Base-by-base conservation (phyloP, 2,329 filamentous ascomycete genomes). In the Beauveria rudraprayagi region DNA sequence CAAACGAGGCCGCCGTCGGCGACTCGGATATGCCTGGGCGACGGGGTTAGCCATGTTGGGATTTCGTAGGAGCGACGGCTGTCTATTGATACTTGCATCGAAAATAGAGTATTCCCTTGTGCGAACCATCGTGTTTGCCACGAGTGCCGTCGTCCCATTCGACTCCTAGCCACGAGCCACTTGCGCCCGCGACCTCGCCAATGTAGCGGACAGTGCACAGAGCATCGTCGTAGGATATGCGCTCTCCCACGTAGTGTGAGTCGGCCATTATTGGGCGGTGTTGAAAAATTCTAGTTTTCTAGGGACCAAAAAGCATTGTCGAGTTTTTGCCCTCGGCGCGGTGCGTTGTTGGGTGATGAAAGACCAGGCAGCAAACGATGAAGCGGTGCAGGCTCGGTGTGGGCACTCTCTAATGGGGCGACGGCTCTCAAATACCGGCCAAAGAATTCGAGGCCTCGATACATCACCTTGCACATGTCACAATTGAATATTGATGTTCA, bases 101-200 rank as follows among this genome's bases (percentile, higher is more conserved):
- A 69, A 97, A 97, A 71, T 97, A 96, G 64, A 83, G 85, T 64
- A 83, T 79, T 63, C 89, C 91, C 65, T 89, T 86, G 74, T 95
- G 86, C 63, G 88, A 86, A 62, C 94, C 94, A 69, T 93, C 84
- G 75, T 99, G 92, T 78, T 97, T 97, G 63, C 94, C 94, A 68
- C 92, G 83, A 43, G 80, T 81, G 61, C 86, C 78, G 72, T 97
- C 90, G 75, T 97, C 93, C 94, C 94, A 99, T 81, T 99, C 94
- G 53, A 97, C 91, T 52, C 94, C 94, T 40, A 97, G 82, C 92
- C 93, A 97, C 64, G 82, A 79, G 54, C 91, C 90, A 48, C 83
- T 80, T 9, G 91, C 92, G 66, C 89, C 90, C 56, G 84, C 80
- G 8, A 97, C 88, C 40, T 82, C 73, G 50, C 94, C 94, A 63